Base-by-base conservation (phyloP, 345 rosid genomes). In the Ceriops zippeliana region DNA sequence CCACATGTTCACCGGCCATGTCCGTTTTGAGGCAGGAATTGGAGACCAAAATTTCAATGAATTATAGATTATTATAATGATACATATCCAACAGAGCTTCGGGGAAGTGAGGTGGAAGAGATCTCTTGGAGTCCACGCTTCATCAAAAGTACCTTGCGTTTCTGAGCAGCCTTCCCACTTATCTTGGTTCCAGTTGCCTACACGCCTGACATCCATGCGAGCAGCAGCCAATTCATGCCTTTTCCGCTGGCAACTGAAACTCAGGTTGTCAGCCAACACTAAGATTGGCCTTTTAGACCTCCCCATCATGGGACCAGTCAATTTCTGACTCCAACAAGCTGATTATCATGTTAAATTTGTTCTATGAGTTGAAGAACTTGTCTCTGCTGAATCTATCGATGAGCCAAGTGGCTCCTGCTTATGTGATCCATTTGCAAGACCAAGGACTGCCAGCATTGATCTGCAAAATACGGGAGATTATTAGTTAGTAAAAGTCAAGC, bases 401-500 rank as follows among this genome's bases (percentile, higher is more conserved):
- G 87, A 56, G 26, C 73, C 56, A 66, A 73, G 84, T 20, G 80
- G 81, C 52, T 81, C 79, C 74, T 75, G 87, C 52, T 67, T 34
- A 60, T 80, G 81, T 15, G 79, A 59, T 59, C 84, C 93, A 68
- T 63, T 81, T 60, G 79, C 79, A 77, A 90, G 84, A 70, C 96
- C 98, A 67, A 95, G 96, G 71, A 87, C 83, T 19, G 82, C 86
- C 31, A 90, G 86, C 2, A 80, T 87, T 59, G 90, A 79, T 78
- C 99, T 95, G 89, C 78, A 69, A 78, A 70, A 74, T 22, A 31
- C 10, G 53, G 1, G 51, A 22, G 49, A 5, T 24, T 35, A 61
- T 35, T 27, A 61, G 24, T 11, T 32, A 8, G 10, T 27, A 24
- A 56, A 56, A 54, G 16, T 22, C 16, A 54, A 24, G 17, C 22